These are phyloP conservation scores for Pseudotsuga menziesii DNA, from an alignment of 75 land plant species.

Conservation along the genomic window DNA sequence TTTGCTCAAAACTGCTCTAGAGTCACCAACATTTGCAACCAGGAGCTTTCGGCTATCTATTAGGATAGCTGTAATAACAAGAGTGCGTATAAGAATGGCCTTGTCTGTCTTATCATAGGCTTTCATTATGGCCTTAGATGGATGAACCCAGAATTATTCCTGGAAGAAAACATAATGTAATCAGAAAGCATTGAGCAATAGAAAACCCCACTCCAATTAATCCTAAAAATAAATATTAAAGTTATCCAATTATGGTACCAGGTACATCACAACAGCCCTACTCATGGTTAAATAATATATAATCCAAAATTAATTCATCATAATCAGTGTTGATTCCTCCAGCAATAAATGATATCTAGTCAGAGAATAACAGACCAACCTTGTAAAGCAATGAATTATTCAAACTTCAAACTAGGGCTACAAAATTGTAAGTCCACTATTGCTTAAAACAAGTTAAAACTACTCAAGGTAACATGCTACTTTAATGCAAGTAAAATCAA, in stretches of 20 bases:
- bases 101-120: slow-evolving; percentile 77
- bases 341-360: background rate
- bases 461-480: background rate
- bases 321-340: background rate
- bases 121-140: slow-evolving; percentile 50
- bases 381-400: background rate
- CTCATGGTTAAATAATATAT: background rate
- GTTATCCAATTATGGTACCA: background rate
- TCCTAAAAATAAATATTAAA: background rate
- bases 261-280: background rate
- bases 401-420: background rate
- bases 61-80: slow-evolving; percentile 82
- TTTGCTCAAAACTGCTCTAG: slow-evolving; percentile 72
- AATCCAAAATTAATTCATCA: background rate
- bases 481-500: background rate
- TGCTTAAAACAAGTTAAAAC: background rate
- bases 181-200: background rate
- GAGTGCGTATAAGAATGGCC: slow-evolving; percentile 55
- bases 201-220: background rate
- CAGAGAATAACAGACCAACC: background rate
- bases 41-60: slow-evolving; percentile 61
- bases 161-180: slow-evolving; percentile 8
- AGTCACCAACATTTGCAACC: slow-evolving; percentile 89
- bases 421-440: background rate
- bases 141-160: slow-evolving; percentile 72